A percentile compares a stretch with the other conserved stretches of the same genome.
phyloP scores from a whole-genome alignment of 129 eudicot species.

The Saussurea involucrata region DNA sequence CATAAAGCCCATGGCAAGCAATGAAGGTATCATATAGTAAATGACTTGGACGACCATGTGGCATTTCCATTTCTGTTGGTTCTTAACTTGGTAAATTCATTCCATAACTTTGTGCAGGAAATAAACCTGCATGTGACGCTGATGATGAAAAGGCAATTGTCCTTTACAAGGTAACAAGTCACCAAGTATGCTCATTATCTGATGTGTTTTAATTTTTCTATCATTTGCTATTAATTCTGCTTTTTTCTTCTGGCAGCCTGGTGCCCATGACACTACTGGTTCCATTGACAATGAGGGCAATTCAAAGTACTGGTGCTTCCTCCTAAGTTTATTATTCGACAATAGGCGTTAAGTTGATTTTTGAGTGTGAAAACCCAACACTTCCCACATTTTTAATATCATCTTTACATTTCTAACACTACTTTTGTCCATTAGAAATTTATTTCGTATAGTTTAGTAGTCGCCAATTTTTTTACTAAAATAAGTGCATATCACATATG shows the following conservation, averaged over 20 bases:
- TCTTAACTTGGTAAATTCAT: conserved; percentile 1
- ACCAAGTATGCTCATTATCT: conserved; percentile 7
- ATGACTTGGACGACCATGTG: neutral
- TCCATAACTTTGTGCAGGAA: conserved; percentile 47
- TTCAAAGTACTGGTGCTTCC: conserved; percentile 51
- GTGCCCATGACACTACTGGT: conserved; percentile 41
- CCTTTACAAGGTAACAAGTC: conserved; percentile 63
- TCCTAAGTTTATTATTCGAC: neutral
- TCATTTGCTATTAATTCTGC: neutral
- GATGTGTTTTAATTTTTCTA: neutral
- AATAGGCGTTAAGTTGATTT: neutral
- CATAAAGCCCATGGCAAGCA: conserved; percentile 39
- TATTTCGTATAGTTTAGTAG: neutral
- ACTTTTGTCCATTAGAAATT: neutral
- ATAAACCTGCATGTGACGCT: conserved; percentile 35
- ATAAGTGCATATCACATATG: neutral
- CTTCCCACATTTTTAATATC: neutral
- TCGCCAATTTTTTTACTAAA: neutral
- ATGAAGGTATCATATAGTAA: conserved; percentile 47
- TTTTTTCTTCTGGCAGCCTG: conserved; percentile 57
- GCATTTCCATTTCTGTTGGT: conserved; percentile 5
- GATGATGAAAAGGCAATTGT: conserved; percentile 83
- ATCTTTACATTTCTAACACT: neutral
- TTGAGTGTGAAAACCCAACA: neutral
- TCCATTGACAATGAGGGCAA: conserved; percentile 53